Percentiles rank a stretch among this genome's conserved stretches.
Conservation (phyloP, 106 monocot species). For the Dendrobium catenatum region DNA sequence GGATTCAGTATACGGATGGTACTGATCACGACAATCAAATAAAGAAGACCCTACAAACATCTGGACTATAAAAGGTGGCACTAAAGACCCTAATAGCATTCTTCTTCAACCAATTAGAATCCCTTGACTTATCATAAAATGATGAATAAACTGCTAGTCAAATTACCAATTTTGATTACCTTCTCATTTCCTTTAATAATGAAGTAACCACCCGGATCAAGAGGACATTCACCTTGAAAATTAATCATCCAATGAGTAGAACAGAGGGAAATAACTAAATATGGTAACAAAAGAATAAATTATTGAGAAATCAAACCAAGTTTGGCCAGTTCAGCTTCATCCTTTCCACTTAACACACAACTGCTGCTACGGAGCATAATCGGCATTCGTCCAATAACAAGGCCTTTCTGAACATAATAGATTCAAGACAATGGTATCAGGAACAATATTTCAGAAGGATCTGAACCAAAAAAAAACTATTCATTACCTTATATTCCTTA, state of each 20-base stretch:
- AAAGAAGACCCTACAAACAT: too few species aligned
- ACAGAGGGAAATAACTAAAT: background rate
- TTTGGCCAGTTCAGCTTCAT: slow-evolving; percentile 87
- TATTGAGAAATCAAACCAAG: slow-evolving; percentile 38
- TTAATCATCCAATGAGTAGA: background rate
- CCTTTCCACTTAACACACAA: slow-evolving; percentile 73
- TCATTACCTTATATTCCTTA: slow-evolving; percentile 30
- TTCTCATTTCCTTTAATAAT: slow-evolving; percentile 91
- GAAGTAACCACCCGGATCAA: slow-evolving; percentile 98
- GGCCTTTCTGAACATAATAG: slow-evolving; percentile 19
- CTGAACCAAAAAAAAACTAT: background rate
- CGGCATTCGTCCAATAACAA: slow-evolving; percentile 74
- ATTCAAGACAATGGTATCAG: background rate
- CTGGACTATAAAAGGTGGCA: background rate
- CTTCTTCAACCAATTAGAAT: background rate
- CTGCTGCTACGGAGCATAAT: slow-evolving; percentile 85
- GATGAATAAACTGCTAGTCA: background rate
- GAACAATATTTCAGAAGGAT: background rate
- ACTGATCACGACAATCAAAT: too few species aligned
- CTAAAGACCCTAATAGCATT: background rate
- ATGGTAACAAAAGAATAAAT: background rate
- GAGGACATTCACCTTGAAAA: slow-evolving; percentile 83
- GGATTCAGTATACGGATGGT: too few species aligned
- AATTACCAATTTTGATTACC: slow-evolving; percentile 25
- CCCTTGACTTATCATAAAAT: background rate